These are phyloP conservation scores for Aquanectria penicillioides DNA, from an alignment of 2,329 filamentous ascomycete genomes.

Conservation along the genomic window DNA sequence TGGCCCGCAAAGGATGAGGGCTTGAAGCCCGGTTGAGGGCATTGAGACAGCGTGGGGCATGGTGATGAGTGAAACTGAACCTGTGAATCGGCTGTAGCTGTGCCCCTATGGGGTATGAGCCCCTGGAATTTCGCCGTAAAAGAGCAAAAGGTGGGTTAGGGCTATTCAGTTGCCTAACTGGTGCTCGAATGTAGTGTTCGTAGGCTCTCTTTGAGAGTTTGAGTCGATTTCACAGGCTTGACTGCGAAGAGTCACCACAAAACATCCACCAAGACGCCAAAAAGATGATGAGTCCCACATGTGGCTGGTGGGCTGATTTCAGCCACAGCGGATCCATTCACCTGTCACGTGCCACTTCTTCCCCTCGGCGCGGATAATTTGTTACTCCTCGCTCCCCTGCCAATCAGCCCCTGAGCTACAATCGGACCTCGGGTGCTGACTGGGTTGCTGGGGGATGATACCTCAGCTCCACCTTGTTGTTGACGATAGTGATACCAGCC, in stretches of 20 bases:
- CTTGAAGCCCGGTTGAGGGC: conserved; percentile 81
- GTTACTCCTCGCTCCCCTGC: conserved; percentile 25
- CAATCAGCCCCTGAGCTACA: conserved; percentile 39
- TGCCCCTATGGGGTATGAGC: background rate
- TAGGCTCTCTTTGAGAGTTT: conserved; percentile 13
- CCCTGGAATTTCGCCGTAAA: background rate
- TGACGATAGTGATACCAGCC: conserved; percentile 44
- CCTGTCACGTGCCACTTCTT: conserved; percentile 23
- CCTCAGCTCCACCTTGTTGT: conserved; percentile 43
- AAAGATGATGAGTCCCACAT: conserved; percentile 37
- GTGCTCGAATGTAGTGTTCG: conserved; percentile 15
- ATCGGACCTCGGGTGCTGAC: conserved; percentile 40
- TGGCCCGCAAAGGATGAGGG: conserved; percentile 83
- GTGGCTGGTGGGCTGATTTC: conserved; percentile 33
- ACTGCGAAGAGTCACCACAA: conserved; percentile 42
- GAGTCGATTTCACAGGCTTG: conserved; percentile 34
- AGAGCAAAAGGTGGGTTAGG: background rate
- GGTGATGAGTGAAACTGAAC: conserved; percentile 24
- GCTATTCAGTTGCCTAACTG: background rate
- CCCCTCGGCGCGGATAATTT: conserved; percentile 43
- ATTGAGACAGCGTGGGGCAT: conserved; percentile 83
- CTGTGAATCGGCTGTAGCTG: conserved; percentile 8
- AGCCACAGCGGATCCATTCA: conserved; percentile 34
- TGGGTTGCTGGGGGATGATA: conserved; percentile 42
- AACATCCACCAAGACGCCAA: conserved; percentile 38